Evolutionary conservation across 768 basidiomycete species (phyloP).

Genomic region (Suillus subaureus): DNA sequence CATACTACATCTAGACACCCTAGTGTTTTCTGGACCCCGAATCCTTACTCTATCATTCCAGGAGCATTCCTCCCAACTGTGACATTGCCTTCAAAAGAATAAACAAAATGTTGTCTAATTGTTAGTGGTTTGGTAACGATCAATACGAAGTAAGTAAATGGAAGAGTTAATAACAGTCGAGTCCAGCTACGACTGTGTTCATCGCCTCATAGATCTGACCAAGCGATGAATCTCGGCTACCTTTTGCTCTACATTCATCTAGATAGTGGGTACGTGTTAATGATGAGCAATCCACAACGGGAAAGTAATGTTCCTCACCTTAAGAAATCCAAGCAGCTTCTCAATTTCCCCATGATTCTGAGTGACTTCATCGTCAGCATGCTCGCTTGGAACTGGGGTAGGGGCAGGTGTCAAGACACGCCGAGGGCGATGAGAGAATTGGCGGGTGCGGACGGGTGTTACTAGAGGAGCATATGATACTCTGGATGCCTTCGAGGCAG

Average conservation of each 20-base stretch:
- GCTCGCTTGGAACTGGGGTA: not conserved
- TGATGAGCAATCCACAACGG: too few relatives aligned
- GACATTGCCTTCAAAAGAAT: too few relatives aligned
- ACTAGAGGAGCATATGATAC: not conserved
- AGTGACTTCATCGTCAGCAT: not conserved
- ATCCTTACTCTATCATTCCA: too few relatives aligned
- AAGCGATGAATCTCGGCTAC: not conserved
- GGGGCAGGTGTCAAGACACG: not conserved
- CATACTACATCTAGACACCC: too few relatives aligned
- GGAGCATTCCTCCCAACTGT: too few relatives aligned
- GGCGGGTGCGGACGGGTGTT: not conserved
- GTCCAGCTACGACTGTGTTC: not conserved
- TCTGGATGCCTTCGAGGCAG: not conserved
- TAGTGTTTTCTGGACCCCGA: too few relatives aligned
- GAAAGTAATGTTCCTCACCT: not conserved
- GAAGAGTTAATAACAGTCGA: not conserved
- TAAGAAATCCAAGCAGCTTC: not conserved
- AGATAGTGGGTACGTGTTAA: not conserved
- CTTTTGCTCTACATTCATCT: not conserved
- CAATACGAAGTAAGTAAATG: not conserved
- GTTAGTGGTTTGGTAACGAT: not conserved
- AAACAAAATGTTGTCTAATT: not conserved
- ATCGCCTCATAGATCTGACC: not conserved
- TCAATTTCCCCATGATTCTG: not conserved
- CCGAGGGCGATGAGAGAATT: not conserved